Evolutionary conservation across 768 basidiomycete genomes (phyloP).

Genomic region (Naganishia vaughanmartiniae): DNA sequence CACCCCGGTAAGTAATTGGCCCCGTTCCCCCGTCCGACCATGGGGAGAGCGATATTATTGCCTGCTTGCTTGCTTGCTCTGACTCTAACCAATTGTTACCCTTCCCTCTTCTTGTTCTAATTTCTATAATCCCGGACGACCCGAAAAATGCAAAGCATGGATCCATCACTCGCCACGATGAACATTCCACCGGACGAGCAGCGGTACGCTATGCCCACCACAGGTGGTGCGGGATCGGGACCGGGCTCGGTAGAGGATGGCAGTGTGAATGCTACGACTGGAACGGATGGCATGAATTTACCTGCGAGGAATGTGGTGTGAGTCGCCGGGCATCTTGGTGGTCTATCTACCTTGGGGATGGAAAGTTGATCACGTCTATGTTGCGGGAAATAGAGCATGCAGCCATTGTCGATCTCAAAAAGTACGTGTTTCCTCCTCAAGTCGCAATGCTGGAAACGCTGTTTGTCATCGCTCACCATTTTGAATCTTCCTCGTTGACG

Average conservation of each 20-base stretch:
- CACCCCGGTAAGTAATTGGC: too few species aligned
- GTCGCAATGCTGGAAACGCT: too few species aligned
- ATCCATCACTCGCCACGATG: background rate
- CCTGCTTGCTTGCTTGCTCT: too few species aligned
- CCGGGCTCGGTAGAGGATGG: background rate
- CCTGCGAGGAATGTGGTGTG: conserved; percentile 25
- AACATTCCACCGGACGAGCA: background rate
- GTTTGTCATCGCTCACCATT: background rate
- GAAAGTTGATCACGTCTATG: background rate
- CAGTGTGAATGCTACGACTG: background rate
- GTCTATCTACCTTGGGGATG: too few species aligned
- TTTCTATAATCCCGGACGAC: background rate
- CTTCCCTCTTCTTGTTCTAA: background rate
- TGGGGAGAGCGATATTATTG: too few species aligned
- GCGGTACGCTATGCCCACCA: background rate
- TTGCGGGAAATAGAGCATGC: conserved; percentile 28
- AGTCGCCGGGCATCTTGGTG: background rate
- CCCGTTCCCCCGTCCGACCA: too few species aligned
- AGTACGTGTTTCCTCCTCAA: conserved; percentile 12
- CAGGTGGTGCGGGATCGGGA: background rate
- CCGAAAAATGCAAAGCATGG: background rate
- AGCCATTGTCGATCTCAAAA: conserved; percentile 39
- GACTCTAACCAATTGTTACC: too few species aligned
- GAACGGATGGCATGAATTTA: background rate
- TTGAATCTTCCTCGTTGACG: conserved; percentile 19